phyloP scores from a whole-genome alignment of 495 filamentous ascomycete genomes.

The Sphaerosporella brunnea region DNA sequence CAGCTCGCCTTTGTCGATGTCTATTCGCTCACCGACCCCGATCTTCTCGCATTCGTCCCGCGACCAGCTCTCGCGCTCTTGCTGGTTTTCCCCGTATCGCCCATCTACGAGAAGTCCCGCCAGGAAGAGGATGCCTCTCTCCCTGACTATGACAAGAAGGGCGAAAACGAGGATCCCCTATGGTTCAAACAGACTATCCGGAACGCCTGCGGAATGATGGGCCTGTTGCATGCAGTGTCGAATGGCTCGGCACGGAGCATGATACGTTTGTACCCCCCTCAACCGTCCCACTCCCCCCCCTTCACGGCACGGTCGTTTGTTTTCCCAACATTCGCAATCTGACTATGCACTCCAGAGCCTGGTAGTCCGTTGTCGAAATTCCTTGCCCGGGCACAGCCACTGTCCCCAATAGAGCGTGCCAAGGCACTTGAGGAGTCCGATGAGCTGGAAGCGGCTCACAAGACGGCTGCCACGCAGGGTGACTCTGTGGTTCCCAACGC shows the following conservation, averaged over 20 bases:
- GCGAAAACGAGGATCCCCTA: slow-evolving; percentile 40
- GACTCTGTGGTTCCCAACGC: slow-evolving; percentile 55
- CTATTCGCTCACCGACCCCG: slow-evolving; percentile 61
- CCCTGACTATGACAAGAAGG: slow-evolving; percentile 31
- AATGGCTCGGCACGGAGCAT: slow-evolving; percentile 40
- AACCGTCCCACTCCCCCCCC: slow-evolving; percentile 3
- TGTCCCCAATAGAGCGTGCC: slow-evolving; percentile 41
- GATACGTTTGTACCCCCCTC: no score
- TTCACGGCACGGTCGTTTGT: background rate
- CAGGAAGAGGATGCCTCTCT: slow-evolving; percentile 41
- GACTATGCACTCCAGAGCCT: slow-evolving; percentile 27
- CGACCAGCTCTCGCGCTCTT: slow-evolving; percentile 69
- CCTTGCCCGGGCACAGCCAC: slow-evolving; percentile 26
- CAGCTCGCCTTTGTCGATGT: slow-evolving; percentile 62
- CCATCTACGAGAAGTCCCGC: slow-evolving; percentile 48
- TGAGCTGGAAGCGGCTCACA: slow-evolving; percentile 54
- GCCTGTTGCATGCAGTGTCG: slow-evolving; percentile 51
- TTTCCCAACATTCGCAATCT: slow-evolving; percentile 4
- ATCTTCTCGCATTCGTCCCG: slow-evolving; percentile 61
- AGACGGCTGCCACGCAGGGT: slow-evolving; percentile 48
- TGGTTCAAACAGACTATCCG: slow-evolving; percentile 90
- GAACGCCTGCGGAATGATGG: slow-evolving; percentile 74
- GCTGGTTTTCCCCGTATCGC: slow-evolving; percentile 67
- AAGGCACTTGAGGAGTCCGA: slow-evolving; percentile 54
- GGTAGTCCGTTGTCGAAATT: slow-evolving; percentile 24